Percentiles rank a stretch among this genome's conserved stretches.
Conservation (phyloP, 2,329 filamentous ascomycete species). For the Claviceps sp. region DNA sequence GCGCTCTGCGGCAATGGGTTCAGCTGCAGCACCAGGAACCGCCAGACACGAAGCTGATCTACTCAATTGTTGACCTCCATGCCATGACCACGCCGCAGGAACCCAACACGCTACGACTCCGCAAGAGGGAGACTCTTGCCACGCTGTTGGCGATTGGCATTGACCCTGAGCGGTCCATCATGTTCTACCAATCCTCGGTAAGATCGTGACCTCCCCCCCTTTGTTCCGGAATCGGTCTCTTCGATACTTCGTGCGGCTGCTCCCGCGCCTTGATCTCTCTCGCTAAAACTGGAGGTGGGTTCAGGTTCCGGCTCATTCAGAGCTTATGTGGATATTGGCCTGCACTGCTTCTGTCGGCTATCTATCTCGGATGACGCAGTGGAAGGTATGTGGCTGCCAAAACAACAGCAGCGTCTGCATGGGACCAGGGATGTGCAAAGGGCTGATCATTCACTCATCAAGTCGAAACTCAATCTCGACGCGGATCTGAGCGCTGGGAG, state of each 20-base stretch:
- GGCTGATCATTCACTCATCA: not conserved
- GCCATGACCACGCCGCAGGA: constrained; percentile 73
- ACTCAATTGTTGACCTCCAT: constrained; percentile 85
- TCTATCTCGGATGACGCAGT: constrained; percentile 96
- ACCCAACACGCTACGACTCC: constrained; percentile 43
- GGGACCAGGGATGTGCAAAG: too few relatives aligned
- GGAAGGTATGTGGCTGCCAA: constrained; percentile 53
- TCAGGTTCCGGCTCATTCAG: constrained; percentile 63
- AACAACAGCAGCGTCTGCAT: not conserved
- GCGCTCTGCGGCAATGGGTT: constrained; percentile 79
- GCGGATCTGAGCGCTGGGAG: constrained; percentile 46
- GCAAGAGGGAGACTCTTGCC: constrained; percentile 64
- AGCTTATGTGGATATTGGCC: constrained; percentile 95
- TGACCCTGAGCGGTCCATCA: constrained; percentile 57
- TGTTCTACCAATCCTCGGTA: constrained; percentile 76
- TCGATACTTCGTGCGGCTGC: not conserved
- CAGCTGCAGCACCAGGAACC: constrained; percentile 54
- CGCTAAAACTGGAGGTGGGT: not conserved
- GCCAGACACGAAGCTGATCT: constrained; percentile 50
- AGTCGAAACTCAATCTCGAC: constrained; percentile 62
- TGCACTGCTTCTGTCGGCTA: constrained; percentile 88
- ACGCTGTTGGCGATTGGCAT: constrained; percentile 74
- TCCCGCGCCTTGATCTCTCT: not conserved
- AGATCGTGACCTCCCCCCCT: constrained; percentile 19
- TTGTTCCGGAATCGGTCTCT: not conserved